Base-by-base conservation (phyloP, 306 rosid genomes). In the Acacia acuminata region DNA sequence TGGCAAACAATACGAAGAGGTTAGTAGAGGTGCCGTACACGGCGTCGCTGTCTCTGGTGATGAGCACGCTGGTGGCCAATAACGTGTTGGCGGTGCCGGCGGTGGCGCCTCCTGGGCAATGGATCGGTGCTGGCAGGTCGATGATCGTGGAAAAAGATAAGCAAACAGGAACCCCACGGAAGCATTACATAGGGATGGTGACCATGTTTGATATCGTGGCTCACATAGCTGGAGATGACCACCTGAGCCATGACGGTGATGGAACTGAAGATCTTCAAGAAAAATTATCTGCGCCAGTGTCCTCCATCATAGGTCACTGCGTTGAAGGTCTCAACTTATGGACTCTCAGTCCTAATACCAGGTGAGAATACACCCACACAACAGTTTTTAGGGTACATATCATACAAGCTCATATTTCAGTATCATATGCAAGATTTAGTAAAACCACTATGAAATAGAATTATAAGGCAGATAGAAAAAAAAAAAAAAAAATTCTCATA, bases 71-170 rank as follows among this genome's bases (percentile, higher is more conserved):
- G 20, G 98, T 92, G 32, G 93, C 94, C 0, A 94, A 94, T 82
- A 80, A 30, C 43, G 92, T 92, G 19, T 85, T 87, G 86, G 97
- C 98, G 38, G 89, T 90, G 7, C 97, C 94, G 0, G 96, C 91
- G 82, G 97, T 94, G 0, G 98, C 97, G 0, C 97, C 99, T 12
- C 98, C 99, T 0, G 97, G 99, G 0, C 94, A 92, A 13, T 94
- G 97, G 98, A 91, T 94, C 58, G 98, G 99, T 44, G 97, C 97
- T 0, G 94, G 99, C 0, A 97, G 96, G 17, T 90, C 98, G 0
- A 91, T 96, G 97, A 96, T 96, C 30, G 88, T 96, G 82, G 97
- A 94, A 81, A 71, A 91, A 3, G 97, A 96, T 65, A 92, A 88
- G 82, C 91, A 85, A 25, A 96, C 91, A 0, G 93, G 98, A 48